phyloP scores from a whole-genome alignment of 176 grass and related monocot genomes.

The Aegilops bicornis region DNA sequence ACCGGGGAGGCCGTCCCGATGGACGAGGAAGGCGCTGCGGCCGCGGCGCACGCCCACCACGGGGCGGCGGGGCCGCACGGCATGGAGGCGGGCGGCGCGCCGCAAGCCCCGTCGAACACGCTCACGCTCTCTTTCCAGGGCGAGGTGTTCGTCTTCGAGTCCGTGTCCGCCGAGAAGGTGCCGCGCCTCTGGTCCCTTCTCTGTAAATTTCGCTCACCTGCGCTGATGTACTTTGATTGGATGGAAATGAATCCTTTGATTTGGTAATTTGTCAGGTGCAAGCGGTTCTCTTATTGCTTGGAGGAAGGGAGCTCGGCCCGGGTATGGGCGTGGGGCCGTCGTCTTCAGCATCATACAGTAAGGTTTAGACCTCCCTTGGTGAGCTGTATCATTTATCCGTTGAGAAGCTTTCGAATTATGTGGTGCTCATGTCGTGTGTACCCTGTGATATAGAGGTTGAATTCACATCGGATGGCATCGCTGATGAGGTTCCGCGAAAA shows the following conservation, averaged over 20 bases:
- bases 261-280: conserved; percentile 65
- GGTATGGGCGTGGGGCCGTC: conserved; percentile 45
- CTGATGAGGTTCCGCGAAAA: conserved; percentile 96
- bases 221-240: neutral
- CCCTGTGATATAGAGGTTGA: conserved; percentile 52
- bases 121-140: conserved; percentile 94
- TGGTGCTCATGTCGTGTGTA: conserved; percentile 6
- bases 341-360: conserved; percentile 61
- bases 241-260: neutral
- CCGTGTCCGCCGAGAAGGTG: conserved; percentile 95
- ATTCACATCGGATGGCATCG: conserved; percentile 90
- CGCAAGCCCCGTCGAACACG: conserved; percentile 46
- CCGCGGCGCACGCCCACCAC: conserved; percentile 42
- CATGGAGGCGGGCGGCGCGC: neutral
- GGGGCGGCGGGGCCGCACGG: conserved; percentile 4
- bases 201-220: neutral
- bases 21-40: conserved; percentile 51
- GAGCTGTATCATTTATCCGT: neutral
- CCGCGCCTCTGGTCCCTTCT: neutral
- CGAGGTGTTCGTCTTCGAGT: conserved; percentile 92
- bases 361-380: conserved; percentile 40
- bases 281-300: conserved; percentile 87
- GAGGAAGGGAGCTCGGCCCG: conserved; percentile 73
- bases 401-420: neutral
- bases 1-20: conserved; percentile 38